These are phyloP conservation scores for Clarireedia hainanense DNA, from an alignment of 2,329 filamentous ascomycete genomes.

Conservation along the genomic window DNA sequence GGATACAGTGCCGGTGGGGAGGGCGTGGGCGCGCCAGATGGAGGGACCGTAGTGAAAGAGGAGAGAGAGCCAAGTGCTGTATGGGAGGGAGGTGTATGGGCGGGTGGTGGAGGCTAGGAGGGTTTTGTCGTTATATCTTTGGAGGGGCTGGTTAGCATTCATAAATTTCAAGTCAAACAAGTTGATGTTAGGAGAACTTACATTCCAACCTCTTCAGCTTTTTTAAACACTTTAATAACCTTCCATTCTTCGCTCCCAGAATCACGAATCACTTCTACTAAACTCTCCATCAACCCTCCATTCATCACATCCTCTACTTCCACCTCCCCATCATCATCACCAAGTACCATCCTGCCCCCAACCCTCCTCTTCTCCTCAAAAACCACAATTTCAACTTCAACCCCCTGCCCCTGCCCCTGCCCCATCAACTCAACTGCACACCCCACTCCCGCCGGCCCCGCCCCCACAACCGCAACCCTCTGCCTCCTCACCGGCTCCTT, in stretches of 20 bases:
- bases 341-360: conserved; percentile 1
- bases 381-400: conserved; percentile 1
- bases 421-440: not conserved
- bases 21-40: not conserved
- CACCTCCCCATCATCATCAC: not conserved
- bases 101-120: not conserved
- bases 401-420: not conserved
- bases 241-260: not conserved
- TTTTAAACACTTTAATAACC: not conserved
- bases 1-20: not conserved
- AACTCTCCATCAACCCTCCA: not conserved
- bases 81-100: conserved; percentile 2
- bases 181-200: not conserved
- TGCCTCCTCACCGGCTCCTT: too few species aligned
- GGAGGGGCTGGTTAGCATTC: too few species aligned
- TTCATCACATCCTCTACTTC: conserved; percentile 4
- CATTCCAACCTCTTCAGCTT: not conserved
- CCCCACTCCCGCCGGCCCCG: not conserved
- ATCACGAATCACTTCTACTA: not conserved
- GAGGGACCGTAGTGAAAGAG: not conserved
- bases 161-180: not conserved
- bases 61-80: not conserved
- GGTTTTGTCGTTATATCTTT: not conserved
- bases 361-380: not conserved
- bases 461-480: not conserved